Base-by-base conservation (phyloP, 176 grass and related monocot genomes). In the Eragrostis curvula region DNA sequence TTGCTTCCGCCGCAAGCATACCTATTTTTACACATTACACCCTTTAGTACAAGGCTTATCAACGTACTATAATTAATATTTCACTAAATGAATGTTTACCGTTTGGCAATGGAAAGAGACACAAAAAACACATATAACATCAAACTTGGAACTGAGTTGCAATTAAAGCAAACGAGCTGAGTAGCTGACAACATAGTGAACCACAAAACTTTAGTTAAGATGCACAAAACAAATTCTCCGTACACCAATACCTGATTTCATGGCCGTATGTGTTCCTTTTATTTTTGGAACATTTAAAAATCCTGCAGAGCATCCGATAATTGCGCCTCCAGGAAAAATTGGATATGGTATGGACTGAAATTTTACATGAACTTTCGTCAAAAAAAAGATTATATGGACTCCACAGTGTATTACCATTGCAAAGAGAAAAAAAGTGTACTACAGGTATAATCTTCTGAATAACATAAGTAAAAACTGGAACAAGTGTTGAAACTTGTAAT, bases 251-350 rank as follows among this genome's bases (percentile, higher is more conserved):
- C 96, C 96, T 88, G 96, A 98, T 90, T 98, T 95, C 96, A 98
- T 98, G 49, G 96, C 92, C 2, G 96, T 98, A 89, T 98, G 96
- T 46, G 92, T 90, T 78, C 96, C 96, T 88, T 98, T 98, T 79
- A 98, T 98, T 86, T 98, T 98, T 11, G 90, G 96, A 61, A 98
- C 96, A 86, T 98, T 95, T 81, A 98, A 43, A 85, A 93, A 98
- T 49, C 96, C 96, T 79, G 90, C 96, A 79, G 96, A 98, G 76
- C 96, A 98, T 83, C 96, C 92, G 62, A 98, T 88, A 88, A 98
- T 93, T 80, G 90, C 96, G 62, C 96, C 96, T 86, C 96, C 92
- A 0, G 96, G 92, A 75, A 98, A 95, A 78, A 98, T 79, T 71
- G 96, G 86, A 91, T 98, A 89, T 43, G 96, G 96, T 89, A 98